Percentiles rank a stretch among this genome's conserved stretches.
Conservation (phyloP, 345 rosid genomes). For the Mallotus nudiflorus region DNA sequence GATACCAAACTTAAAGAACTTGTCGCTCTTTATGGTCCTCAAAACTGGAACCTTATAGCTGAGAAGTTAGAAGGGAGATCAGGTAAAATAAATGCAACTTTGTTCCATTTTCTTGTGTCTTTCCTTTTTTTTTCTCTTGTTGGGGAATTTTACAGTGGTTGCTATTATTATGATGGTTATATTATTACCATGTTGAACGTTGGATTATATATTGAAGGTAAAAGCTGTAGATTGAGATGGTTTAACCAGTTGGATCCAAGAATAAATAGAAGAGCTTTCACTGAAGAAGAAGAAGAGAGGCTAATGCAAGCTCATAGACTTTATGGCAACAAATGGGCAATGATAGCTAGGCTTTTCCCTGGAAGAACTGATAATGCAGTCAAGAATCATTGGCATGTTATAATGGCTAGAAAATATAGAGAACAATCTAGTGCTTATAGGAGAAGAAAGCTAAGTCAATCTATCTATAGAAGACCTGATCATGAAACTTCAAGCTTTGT, state of each 20-base stretch:
- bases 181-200: background rate
- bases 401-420: conserved; percentile 94
- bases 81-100: conserved; percentile 42
- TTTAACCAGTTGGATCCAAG: conserved; percentile 96
- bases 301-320: conserved; percentile 90
- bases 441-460: conserved; percentile 58
- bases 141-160: background rate
- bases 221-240: conserved; percentile 96
- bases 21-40: conserved; percentile 91
- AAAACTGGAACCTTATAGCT: conserved; percentile 98
- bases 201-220: conserved; percentile 45
- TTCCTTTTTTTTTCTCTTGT: too few relatives aligned
- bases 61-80: conserved; percentile 94
- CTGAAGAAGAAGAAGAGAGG: conserved; percentile 94
- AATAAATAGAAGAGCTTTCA: conserved; percentile 85
- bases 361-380: conserved; percentile 99
- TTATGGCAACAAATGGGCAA: conserved; percentile 98
- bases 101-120: background rate
- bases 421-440: conserved; percentile 80
- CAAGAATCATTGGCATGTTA: conserved; percentile 98
- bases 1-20: conserved; percentile 90
- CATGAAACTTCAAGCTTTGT: conserved; percentile 32
- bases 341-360: conserved; percentile 95
- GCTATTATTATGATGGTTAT: background rate
- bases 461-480: conserved; percentile 35